Conservation (phyloP, 2,329 filamentous ascomycete species). For the Colletotrichum liaoningense region DNA sequence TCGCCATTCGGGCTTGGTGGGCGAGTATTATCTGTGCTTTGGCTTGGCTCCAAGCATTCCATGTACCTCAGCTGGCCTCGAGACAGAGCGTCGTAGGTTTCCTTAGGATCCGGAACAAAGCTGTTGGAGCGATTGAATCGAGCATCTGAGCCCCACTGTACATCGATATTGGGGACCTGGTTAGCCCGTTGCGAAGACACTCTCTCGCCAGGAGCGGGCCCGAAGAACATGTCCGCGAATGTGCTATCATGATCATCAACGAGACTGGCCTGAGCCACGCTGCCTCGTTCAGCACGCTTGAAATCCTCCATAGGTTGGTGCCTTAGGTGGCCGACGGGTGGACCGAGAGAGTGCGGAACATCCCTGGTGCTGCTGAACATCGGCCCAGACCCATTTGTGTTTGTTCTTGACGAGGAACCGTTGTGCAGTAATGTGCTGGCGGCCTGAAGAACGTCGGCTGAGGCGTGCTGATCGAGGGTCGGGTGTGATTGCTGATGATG, state of each 20-base stretch:
- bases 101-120: constrained; percentile 69
- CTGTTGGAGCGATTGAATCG: constrained; percentile 68
- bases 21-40: constrained; percentile 69
- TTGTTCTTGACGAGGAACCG: constrained; percentile 44
- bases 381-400: constrained; percentile 37
- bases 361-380: constrained; percentile 32
- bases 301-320: constrained; percentile 58
- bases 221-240: constrained; percentile 57
- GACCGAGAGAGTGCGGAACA: constrained; percentile 40
- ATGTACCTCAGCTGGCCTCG: constrained; percentile 67
- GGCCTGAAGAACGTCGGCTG: constrained; percentile 69
- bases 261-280: constrained; percentile 40
- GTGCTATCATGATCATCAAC: constrained; percentile 46
- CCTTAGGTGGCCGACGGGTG: constrained; percentile 54
- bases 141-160: constrained; percentile 77
- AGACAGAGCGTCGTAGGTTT: constrained; percentile 68
- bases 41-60: constrained; percentile 66
- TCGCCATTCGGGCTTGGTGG: constrained; percentile 64
- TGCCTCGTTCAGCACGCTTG: constrained; percentile 51
- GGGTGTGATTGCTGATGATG: constrained; percentile 39
- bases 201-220: constrained; percentile 37
- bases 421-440: constrained; percentile 62
- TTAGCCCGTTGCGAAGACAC: constrained; percentile 33
- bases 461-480: constrained; percentile 44
- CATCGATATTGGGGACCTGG: constrained; percentile 52